Percentiles rank a stretch among this genome's conserved stretches.
These are phyloP conservation scores for Turritis glabra DNA, from an alignment of 345 rosid species.

Conservation along the genomic window DNA sequence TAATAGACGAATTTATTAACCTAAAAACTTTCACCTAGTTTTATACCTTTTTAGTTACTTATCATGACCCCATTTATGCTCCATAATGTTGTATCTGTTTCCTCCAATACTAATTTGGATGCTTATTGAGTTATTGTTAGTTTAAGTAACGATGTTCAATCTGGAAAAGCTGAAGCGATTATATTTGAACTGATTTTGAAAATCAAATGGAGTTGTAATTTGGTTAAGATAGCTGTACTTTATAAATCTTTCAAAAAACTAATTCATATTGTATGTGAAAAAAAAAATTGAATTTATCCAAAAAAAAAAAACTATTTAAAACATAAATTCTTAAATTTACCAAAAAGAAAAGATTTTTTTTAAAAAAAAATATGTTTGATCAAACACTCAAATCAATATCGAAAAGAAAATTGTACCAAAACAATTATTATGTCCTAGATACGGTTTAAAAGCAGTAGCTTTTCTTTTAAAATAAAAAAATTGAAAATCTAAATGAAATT, in stretches of 20 bases:
- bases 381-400: not conserved
- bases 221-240: not conserved
- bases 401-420: not conserved
- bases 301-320: no score
- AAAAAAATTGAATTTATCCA: not conserved
- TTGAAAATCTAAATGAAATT: not conserved
- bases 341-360: no score
- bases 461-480: not conserved
- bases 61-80: not conserved
- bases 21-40: not conserved
- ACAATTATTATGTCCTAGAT: not conserved
- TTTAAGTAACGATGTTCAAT: not conserved
- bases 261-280: not conserved
- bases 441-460: not conserved
- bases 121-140: not conserved
- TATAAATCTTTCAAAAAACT: not conserved
- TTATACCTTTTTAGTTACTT: not conserved
- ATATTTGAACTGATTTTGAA: not conserved
- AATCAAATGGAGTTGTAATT: not conserved
- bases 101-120: not conserved
- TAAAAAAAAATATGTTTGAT: no score
- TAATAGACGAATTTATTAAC: conserved; percentile 8
- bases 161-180: not conserved
- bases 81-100: conserved; percentile 5
- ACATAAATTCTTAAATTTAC: not conserved